phyloP scores from a whole-genome alignment of 2,329 filamentous ascomycete species.

The Laburnicola sp. region DNA sequence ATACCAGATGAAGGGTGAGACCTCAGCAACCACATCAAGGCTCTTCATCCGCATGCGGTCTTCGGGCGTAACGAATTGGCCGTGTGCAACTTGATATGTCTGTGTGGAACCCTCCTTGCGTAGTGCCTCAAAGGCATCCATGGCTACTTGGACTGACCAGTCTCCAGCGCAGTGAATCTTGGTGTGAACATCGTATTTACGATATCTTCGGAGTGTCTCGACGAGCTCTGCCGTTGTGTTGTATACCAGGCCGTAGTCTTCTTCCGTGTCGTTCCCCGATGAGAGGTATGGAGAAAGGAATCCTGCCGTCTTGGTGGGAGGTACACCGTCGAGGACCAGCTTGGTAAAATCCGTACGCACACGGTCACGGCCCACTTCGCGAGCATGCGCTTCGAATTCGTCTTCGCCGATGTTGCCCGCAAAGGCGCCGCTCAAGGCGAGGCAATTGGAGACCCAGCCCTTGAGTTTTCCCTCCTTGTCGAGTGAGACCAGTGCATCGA shows the following conservation, averaged over 20 bases:
- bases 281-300: background rate
- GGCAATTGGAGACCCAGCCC: background rate
- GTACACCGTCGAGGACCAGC: background rate
- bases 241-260: background rate
- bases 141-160: background rate
- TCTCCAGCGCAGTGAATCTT: background rate
- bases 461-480: background rate
- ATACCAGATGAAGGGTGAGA: constrained; percentile 1
- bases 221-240: background rate
- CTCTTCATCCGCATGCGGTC: background rate
- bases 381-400: background rate
- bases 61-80: background rate
- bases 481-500: background rate
- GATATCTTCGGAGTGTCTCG: background rate
- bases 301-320: background rate
- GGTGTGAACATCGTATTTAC: background rate
- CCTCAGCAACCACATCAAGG: background rate
- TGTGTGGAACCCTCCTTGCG: background rate
- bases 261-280: background rate
- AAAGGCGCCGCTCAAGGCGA: background rate
- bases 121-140: background rate
- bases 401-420: background rate
- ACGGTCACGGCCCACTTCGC: background rate
- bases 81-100: background rate
- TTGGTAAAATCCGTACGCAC: background rate